A percentile compares a stretch with the other conserved stretches of the same genome.
These are phyloP conservation scores for Oligophagozyma castellii DNA, from an alignment of 1,139 yeast species.

Conservation along the genomic window DNA sequence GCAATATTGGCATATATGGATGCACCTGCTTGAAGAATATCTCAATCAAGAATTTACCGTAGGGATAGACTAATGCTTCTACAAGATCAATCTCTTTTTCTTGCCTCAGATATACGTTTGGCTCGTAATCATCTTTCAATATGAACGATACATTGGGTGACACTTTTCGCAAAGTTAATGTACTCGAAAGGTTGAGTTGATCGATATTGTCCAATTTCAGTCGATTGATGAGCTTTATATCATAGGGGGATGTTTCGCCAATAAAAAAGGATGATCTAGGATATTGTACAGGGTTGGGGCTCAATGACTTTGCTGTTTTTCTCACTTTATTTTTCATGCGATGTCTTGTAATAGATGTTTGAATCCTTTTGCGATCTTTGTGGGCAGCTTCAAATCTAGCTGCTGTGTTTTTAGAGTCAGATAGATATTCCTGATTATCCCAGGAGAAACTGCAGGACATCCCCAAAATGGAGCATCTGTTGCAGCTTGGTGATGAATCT, in stretches of 20 bases:
- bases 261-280: constrained; percentile 67
- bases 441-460: too few species aligned
- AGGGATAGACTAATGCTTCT: constrained; percentile 62
- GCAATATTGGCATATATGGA: constrained; percentile 66
- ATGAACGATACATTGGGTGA: constrained; percentile 52
- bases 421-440: too few species aligned
- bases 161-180: constrained; percentile 52
- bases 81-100: constrained; percentile 59
- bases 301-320: too few species aligned
- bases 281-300: too few species aligned
- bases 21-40: constrained; percentile 63
- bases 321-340: too few species aligned
- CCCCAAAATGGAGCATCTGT: too few species aligned
- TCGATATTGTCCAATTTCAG: constrained; percentile 37
- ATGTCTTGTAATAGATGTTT: too few species aligned
- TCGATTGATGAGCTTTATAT: constrained; percentile 40
- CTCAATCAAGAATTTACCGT: constrained; percentile 59
- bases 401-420: too few species aligned
- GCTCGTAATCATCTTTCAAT: constrained; percentile 58
- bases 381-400: too few species aligned
- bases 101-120: constrained; percentile 45
- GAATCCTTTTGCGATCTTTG: too few species aligned
- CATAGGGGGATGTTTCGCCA: constrained; percentile 64
- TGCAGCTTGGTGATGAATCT: too few species aligned
- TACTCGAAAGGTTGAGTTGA: constrained; percentile 32